Percentiles rank a stretch among this genome's conserved stretches.
phyloP scores from a whole-genome alignment of 768 basidiomycete genomes.

The Mrakia gelida region DNA sequence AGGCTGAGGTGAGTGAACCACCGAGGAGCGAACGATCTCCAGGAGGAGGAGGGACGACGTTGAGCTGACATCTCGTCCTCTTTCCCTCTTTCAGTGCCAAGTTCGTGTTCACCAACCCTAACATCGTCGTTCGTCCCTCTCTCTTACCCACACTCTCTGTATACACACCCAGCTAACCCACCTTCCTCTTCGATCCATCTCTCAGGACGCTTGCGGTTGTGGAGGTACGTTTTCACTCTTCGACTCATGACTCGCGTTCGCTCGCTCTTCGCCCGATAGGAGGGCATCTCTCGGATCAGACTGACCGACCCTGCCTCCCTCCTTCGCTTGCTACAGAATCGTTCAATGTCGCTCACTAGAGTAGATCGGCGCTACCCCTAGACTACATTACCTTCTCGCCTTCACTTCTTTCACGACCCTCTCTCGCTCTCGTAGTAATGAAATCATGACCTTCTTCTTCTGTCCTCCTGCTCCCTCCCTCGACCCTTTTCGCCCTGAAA shows the following conservation, averaged over 20 bases:
- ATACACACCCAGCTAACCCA: not conserved
- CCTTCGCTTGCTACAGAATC: constrained; percentile 2
- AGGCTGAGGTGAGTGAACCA: constrained; percentile 66
- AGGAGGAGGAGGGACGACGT: too few species aligned
- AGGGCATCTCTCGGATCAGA: constrained; percentile 7
- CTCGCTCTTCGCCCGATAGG: not conserved
- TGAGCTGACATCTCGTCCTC: not conserved
- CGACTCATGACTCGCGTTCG: not conserved
- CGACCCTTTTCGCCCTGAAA: not conserved
- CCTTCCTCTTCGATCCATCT: not conserved
- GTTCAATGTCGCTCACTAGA: constrained; percentile 27
- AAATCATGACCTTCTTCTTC: not conserved
- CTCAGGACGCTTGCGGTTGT: constrained; percentile 31
- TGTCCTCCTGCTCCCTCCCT: not conserved
- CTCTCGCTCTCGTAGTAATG: too few species aligned
- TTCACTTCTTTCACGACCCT: not conserved
- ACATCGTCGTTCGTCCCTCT: constrained; percentile 22
- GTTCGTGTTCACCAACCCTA: constrained; percentile 37
- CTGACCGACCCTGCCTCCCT: not conserved
- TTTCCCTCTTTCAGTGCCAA: constrained; percentile 32
- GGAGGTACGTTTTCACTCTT: constrained; percentile 25
- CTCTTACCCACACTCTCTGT: not conserved
- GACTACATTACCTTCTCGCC: not conserved
- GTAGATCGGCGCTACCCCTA: not conserved
- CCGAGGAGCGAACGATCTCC: constrained; percentile 57